phyloP scores from a whole-genome alignment of 2,329 filamentous ascomycete genomes.

The Colletotrichum cuscutae region DNA sequence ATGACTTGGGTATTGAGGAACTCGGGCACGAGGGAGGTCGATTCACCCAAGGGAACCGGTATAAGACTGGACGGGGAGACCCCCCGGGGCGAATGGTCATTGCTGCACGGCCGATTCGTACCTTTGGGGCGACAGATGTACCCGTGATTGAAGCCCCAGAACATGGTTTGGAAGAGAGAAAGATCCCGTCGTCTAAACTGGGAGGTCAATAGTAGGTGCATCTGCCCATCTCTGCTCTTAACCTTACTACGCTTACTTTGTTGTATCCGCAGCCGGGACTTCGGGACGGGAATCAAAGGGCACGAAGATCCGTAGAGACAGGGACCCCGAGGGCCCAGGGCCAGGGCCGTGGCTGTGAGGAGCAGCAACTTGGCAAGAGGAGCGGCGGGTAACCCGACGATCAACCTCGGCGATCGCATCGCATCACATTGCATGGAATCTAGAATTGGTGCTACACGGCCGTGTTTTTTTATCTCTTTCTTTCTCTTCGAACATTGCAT shows the following conservation, averaged over 20 bases:
- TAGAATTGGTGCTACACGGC: neutral
- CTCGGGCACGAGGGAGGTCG: no score
- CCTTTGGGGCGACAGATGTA: neutral
- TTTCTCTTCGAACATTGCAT: neutral
- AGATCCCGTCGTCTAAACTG: neutral
- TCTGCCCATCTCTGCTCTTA: neutral
- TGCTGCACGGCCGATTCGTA: neutral
- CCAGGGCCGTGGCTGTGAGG: neutral
- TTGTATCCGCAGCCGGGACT: neutral
- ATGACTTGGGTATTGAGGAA: neutral
- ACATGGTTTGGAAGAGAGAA: neutral
- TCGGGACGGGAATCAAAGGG: neutral
- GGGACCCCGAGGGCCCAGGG: no score
- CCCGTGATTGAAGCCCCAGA: no score
- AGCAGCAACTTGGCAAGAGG: neutral
- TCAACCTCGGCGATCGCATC: conserved; percentile 5
- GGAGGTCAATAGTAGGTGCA: neutral
- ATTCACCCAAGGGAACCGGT: no score
- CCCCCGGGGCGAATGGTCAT: neutral
- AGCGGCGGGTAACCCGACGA: neutral
- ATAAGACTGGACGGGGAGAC: neutral
- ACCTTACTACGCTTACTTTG: no score
- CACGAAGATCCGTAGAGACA: neutral
- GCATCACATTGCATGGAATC: neutral
- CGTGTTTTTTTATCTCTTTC: neutral